phyloP scores from a whole-genome alignment of 257 asterid genomes.

The Capsicum rhomboideum region DNA sequence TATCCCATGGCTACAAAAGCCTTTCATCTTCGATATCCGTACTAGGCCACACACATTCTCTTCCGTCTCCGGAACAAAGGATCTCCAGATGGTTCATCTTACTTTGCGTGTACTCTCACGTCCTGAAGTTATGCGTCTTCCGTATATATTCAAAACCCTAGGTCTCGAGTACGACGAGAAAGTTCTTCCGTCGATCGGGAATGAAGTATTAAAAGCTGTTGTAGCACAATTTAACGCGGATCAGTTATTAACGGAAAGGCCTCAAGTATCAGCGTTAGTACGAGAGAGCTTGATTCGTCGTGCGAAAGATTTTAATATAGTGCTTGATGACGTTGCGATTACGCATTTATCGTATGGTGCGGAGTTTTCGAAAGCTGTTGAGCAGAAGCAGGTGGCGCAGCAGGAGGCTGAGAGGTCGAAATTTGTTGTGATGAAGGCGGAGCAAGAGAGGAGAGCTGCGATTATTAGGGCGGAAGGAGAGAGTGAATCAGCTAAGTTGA shows the following conservation, averaged over 20 bases:
- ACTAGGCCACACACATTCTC: slow-evolving; percentile 85
- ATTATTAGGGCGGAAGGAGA: slow-evolving; percentile 41
- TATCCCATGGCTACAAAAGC: slow-evolving; percentile 89
- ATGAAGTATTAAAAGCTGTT: slow-evolving; percentile 82
- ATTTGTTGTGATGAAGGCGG: slow-evolving; percentile 83
- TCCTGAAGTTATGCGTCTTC: slow-evolving; percentile 63
- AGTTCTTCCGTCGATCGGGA: slow-evolving; percentile 90
- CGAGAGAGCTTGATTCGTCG: slow-evolving; percentile 77
- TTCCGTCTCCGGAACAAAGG: slow-evolving; percentile 84
- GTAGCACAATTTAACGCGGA: slow-evolving; percentile 97
- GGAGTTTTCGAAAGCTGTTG: slow-evolving; percentile 91
- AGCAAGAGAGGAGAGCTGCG: slow-evolving; percentile 40
- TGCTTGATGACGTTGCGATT: slow-evolving; percentile 87
- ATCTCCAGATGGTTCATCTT: slow-evolving; percentile 94
- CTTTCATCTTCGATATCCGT: slow-evolving; percentile 83
- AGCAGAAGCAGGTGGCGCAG: slow-evolving; percentile 99
- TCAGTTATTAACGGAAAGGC: slow-evolving; percentile 87
- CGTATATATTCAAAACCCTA: slow-evolving; percentile 70
- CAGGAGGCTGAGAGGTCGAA: slow-evolving; percentile 97
- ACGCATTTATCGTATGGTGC: slow-evolving; percentile 90
- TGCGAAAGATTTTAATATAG: slow-evolving; percentile 86
- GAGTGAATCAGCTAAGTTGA: slow-evolving; percentile 45
- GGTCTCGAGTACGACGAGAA: slow-evolving; percentile 92
- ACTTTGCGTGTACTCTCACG: slow-evolving; percentile 92
- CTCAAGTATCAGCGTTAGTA: slow-evolving; percentile 86